Conservation (phyloP, 2,329 filamentous ascomycete genomes). For the Colletotrichum filicis region DNA sequence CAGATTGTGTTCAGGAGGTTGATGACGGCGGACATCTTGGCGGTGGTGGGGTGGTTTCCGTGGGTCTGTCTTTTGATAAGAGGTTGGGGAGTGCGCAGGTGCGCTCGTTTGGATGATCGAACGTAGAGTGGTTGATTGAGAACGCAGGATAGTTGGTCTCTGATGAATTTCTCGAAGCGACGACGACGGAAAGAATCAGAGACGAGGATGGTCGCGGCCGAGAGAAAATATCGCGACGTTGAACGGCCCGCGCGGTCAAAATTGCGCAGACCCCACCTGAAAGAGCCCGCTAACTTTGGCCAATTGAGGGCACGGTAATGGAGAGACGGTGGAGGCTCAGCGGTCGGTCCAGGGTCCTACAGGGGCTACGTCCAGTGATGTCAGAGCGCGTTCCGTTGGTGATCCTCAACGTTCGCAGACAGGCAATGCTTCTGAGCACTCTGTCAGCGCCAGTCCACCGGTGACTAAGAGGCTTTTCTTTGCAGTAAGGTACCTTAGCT, state of each 20-base stretch:
- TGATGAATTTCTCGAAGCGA: constrained; percentile 8
- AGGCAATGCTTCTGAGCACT: not conserved
- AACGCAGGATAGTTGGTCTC: not conserved
- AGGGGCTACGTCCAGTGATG: constrained; percentile 11
- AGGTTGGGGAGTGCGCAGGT: not conserved
- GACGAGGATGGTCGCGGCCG: constrained; percentile 4
- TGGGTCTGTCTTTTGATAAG: not conserved
- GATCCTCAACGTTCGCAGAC: not conserved
- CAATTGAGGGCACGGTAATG: constrained; percentile 20
- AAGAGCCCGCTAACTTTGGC: constrained; percentile 1
- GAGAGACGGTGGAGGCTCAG: constrained; percentile 8
- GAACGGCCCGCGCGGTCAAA: constrained; percentile 13
- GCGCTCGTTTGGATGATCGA: no score
- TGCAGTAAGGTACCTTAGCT: not conserved
- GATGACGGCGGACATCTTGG: constrained; percentile 25
- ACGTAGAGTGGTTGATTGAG: not conserved
- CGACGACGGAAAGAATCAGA: constrained; percentile 1
- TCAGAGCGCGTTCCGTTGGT: not conserved
- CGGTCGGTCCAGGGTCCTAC: constrained; percentile 16
- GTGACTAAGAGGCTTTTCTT: not conserved
- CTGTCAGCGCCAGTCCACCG: not conserved
- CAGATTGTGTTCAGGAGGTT: constrained; percentile 23
- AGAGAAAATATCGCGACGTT: constrained; percentile 18
- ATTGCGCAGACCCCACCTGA: constrained; percentile 30
- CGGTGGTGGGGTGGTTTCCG: not conserved